phyloP scores from a whole-genome alignment of 345 rosid species.

The Nasturtium officinale region DNA sequence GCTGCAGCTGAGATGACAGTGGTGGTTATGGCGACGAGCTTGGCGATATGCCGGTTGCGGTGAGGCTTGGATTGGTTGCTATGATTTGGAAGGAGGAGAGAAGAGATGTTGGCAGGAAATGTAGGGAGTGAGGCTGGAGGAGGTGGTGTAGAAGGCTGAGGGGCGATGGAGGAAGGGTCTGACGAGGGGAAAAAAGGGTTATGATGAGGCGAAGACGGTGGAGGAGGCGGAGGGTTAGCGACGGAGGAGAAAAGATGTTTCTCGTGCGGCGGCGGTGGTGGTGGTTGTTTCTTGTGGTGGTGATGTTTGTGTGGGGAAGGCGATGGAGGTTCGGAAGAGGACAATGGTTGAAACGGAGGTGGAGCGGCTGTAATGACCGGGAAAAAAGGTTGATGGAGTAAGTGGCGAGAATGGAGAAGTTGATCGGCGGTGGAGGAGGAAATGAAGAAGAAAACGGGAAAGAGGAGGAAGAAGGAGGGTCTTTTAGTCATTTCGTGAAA shows the following conservation, averaged over 20 bases:
- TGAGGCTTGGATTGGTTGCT: conserved; percentile 31
- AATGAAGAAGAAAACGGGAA: background rate
- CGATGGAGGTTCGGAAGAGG: conserved; percentile 42
- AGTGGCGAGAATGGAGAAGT: conserved; percentile 47
- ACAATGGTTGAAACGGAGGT: conserved; percentile 45
- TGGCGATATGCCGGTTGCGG: conserved; percentile 42
- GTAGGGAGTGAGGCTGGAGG: conserved; percentile 57
- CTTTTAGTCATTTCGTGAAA: conserved; percentile 12
- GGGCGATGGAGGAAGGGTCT: conserved; percentile 32
- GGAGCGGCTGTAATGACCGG: conserved; percentile 47
- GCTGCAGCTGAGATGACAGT: conserved; percentile 60
- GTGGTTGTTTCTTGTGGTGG: conserved; percentile 40
- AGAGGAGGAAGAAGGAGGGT: conserved; percentile 17
- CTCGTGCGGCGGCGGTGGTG: conserved; percentile 49
- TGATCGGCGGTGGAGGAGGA: conserved; percentile 39
- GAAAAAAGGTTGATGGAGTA: conserved; percentile 80
- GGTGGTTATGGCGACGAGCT: conserved; percentile 53
- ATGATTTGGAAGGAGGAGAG: conserved; percentile 65
- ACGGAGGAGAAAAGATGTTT: conserved; percentile 54
- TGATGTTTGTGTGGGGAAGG: conserved; percentile 45
- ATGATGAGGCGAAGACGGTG: conserved; percentile 39
- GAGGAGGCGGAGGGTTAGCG: conserved; percentile 38
- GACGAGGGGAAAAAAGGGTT: conserved; percentile 56
- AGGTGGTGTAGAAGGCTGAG: conserved; percentile 47
- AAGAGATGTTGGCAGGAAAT: conserved; percentile 91